A percentile compares a stretch with the other conserved stretches of the same genome.
phyloP scores from a whole-genome alignment of 257 asterid species.

The Dorcoceras hygrometricum region DNA sequence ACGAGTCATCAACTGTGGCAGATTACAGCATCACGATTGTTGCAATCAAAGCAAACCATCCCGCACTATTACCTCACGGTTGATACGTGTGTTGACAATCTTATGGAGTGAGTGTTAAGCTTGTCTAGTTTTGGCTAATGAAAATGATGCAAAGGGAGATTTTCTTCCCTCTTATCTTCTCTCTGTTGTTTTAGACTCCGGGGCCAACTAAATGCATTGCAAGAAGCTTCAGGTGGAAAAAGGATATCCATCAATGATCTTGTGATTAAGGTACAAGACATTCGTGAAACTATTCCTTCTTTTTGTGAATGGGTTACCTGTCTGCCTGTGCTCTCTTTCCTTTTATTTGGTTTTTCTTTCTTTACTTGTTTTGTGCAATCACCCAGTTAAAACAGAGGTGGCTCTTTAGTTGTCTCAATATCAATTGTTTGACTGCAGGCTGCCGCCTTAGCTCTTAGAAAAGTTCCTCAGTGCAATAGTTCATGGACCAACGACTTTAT shows the following conservation, averaged over 20 bases:
- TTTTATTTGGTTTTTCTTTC: neutral
- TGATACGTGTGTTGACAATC: neutral
- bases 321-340: too few relatives aligned
- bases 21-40: slow-evolving; percentile 54
- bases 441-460: slow-evolving; percentile 95
- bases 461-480: slow-evolving; percentile 96
- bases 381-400: too few relatives aligned
- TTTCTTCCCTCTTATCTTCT: slow-evolving; percentile 15
- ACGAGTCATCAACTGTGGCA: slow-evolving; percentile 24
- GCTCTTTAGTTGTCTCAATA: neutral
- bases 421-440: slow-evolving; percentile 54
- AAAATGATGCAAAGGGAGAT: slow-evolving; percentile 14
- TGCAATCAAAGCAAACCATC: slow-evolving; percentile 49
- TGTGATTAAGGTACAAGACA: slow-evolving; percentile 67
- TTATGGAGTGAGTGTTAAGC: slow-evolving; percentile 65
- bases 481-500: slow-evolving; percentile 95
- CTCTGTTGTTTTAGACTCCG: slow-evolving; percentile 59
- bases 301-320: slow-evolving; percentile 16
- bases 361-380: neutral
- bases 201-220: slow-evolving; percentile 65
- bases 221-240: slow-evolving; percentile 93
- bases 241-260: slow-evolving; percentile 89
- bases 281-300: too few relatives aligned
- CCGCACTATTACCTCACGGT: neutral
- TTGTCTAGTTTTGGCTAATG: slow-evolving; percentile 2